Base-by-base conservation (phyloP, 169 alveolate species). In the Perkinsus olseni region DNA sequence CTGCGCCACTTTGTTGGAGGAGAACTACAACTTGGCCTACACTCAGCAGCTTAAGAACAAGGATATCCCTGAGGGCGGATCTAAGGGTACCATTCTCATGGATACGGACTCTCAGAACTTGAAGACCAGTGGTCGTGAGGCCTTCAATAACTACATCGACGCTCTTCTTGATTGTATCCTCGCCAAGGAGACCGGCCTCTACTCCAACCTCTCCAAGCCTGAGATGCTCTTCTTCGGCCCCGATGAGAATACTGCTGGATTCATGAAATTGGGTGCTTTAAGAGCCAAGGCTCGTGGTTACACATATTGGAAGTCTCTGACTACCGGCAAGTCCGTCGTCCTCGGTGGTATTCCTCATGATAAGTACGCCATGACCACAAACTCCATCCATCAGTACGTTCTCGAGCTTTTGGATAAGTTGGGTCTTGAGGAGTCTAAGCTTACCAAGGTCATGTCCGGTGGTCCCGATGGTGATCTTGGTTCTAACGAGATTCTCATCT, bases 401-500 rank as follows among this genome's bases (percentile, higher is more conserved):
- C 21, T 40, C 50, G 50, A 40, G 50, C 74, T 97, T 24, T 93
- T 96, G 91, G 93, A 94, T 74, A 96, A 96, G 94, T 92, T 90
- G 93, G 94, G 94, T 62, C 34, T 96, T 62, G 93, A 95, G 74
- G 98, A 96, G 92, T 96, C 94, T 91, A 91, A 93, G 34, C 97
- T 97, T 92, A 96, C 97, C 34, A 94, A 97, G 62, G 95, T 97
- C 48, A 94, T 96, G 74, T 96, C 97, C 0, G 98, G 98, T 0
- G 98, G 98, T 11, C 98, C 98, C 0, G 98, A 97, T 94, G 98
- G 98, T 0, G 98, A 97, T 92, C 93, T 97, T 91, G 98, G 98
- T 37, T 94, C 97, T 93, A 97, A 97, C 93, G 98, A 97, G 36
- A 94, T 97, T 74, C 95, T 96, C 91, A 93, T 94, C 48, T 96